Evolutionary conservation across 305 asterid species (phyloP), one percentile per base, ranked within the genome.

Genomic region (Andrographis paniculata): DNA sequence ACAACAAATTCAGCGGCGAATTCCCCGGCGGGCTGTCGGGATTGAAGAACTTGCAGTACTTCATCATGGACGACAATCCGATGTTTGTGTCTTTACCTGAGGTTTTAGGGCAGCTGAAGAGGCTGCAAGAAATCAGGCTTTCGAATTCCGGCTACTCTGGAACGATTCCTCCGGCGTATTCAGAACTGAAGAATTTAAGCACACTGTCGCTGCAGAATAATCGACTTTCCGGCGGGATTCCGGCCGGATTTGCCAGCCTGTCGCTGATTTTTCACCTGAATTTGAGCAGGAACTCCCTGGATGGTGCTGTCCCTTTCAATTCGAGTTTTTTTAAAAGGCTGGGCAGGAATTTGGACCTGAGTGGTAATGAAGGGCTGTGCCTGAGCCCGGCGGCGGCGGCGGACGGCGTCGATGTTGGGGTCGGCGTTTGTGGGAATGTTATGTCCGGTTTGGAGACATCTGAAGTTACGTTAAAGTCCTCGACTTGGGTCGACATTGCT

Each of bases 1-100:
- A 56, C 74, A 87, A 87, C 43, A 52, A 60, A 37, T 18, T 87
- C n/a, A 49, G 47, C 11, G 93, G 96, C 0, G 38, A 44, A 1
- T 76, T 79, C 14, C 92, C 93, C 0, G 45, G 27, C 4, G 76
- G 84, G 17, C 33, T 86, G 0, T 16, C 50, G 0, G 65, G 44
- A 13, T 35, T 87, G 39, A 73, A 70, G 28, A 77, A 21, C 24
- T 35, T 87, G 59, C 89, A 87, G 33, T 83, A 80, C 47, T 76
- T 87, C 53, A 52, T 87, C 30, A 80, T 83, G 96, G 96, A 87
- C 52, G 78, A 70, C 45, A 87, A 87, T 44, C 96, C 96, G 2
- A 72, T 80, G 89, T 76, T 51, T 39, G 62, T 53, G 1, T 10
- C 73, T 19, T 63, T 87, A n/a, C 94, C 96, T 1, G 28, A 31